These are phyloP conservation scores for Cryptococcus hybrid DNA, from an alignment of 1,284 basidiomycete species.

Conservation along the genomic window DNA sequence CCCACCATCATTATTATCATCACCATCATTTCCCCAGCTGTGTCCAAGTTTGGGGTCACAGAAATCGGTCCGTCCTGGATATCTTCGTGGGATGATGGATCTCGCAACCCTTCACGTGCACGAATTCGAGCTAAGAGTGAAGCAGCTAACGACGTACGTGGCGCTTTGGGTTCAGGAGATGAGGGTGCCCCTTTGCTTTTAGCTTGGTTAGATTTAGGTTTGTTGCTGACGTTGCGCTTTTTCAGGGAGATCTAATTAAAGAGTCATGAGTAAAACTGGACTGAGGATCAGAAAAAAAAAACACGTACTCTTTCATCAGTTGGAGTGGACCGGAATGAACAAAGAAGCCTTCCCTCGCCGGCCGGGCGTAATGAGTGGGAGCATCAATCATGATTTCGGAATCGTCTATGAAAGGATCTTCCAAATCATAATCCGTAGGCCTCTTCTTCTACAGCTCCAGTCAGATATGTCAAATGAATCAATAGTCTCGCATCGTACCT, in stretches of 20 bases:
- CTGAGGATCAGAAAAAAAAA: neutral
- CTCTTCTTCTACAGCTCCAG: constrained; percentile 35
- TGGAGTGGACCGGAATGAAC: constrained; percentile 83
- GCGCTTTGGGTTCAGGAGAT: neutral
- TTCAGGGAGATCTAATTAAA: neutral
- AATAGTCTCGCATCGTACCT: constrained; percentile 1
- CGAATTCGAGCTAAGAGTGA: neutral
- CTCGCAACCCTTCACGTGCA: too few relatives aligned
- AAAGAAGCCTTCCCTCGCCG: constrained; percentile 91
- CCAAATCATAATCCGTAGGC: constrained; percentile 80
- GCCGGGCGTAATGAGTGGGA: constrained; percentile 86
- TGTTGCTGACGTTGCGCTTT: neutral
- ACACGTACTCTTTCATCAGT: constrained; percentile 52
- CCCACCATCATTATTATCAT: neutral
- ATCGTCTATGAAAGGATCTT: constrained; percentile 97
- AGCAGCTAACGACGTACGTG: neutral
- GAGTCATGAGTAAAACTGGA: neutral
- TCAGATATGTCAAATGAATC: neutral
- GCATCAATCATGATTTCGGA: constrained; percentile 88
- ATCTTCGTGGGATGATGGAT: too few relatives aligned
- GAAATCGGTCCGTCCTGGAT: too few relatives aligned
- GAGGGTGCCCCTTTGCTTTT: neutral
- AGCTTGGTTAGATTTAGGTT: neutral
- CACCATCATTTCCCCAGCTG: neutral
- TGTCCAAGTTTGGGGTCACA: too few relatives aligned